phyloP scores from a whole-genome alignment of 1,284 basidiomycete genomes.

The Ceratobasidium sp. region DNA sequence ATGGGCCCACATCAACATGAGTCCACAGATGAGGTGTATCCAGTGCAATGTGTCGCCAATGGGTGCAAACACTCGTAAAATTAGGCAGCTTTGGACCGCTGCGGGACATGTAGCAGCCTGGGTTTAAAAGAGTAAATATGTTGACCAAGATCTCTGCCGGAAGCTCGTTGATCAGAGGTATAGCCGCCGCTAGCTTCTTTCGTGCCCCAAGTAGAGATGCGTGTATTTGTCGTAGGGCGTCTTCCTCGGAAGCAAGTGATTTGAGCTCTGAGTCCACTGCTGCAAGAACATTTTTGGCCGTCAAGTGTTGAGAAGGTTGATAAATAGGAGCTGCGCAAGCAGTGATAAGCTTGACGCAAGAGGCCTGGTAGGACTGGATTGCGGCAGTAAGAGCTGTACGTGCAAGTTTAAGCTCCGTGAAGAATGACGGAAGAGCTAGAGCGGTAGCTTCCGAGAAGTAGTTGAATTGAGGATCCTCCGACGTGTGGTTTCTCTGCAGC shows the following conservation, averaged over 20 bases:
- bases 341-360: neutral
- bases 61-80: neutral
- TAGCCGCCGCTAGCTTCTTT: neutral
- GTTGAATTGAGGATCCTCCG: neutral
- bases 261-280: neutral
- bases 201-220: neutral
- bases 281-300: neutral
- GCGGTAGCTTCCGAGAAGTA: neutral
- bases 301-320: neutral
- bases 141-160: slow-evolving; percentile 5
- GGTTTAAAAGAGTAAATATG: neutral
- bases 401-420: neutral
- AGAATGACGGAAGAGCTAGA: neutral
- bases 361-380: neutral
- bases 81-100: neutral
- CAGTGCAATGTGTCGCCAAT: slow-evolving; percentile 10
- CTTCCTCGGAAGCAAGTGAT: neutral
- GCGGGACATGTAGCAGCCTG: neutral
- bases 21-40: neutral
- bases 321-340: too few species aligned
- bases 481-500: too few species aligned
- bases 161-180: neutral
- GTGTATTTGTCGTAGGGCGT: neutral
- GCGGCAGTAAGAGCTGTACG: neutral
- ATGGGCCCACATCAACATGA: slow-evolving; percentile 6